These are phyloP conservation scores for Annona squamosa DNA, from an alignment of 164 flowering plant species.

Conservation along the genomic window DNA sequence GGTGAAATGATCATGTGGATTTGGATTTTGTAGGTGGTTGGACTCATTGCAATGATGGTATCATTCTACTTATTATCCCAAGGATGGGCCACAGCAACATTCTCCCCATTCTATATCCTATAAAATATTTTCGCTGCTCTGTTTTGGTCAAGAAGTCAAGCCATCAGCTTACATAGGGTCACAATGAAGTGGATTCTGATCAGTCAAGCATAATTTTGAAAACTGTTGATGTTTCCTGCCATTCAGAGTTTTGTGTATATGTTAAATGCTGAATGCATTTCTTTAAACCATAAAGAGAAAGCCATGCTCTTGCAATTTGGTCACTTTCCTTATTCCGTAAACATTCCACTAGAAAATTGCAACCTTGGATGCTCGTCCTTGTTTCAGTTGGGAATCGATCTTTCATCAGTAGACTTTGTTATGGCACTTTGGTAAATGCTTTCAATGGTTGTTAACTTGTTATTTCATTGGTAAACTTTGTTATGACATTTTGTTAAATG, in stretches of 20 bases:
- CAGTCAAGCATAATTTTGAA: neutral
- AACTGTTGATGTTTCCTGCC: neutral
- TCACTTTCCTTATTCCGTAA: neutral
- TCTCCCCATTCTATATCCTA: conserved; percentile 92
- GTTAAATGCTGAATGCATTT: neutral
- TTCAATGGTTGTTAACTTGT: neutral
- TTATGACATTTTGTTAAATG: neutral
- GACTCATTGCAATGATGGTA: conserved; percentile 81
- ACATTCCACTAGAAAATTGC: neutral
- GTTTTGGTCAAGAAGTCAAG: neutral
- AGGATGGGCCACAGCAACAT: conserved; percentile 82
- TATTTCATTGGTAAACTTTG: neutral
- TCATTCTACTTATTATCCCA: conserved; percentile 80
- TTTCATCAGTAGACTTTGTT: neutral
- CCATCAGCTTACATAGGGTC: neutral
- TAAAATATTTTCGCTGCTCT: conserved; percentile 2
- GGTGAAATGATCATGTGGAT: neutral
- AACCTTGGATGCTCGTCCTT: too few species aligned
- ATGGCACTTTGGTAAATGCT: neutral
- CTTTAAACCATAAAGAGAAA: neutral
- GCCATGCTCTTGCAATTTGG: neutral
- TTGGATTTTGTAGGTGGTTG: conserved; percentile 55
- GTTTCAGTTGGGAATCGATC: neutral
- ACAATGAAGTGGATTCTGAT: neutral
- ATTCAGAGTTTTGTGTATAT: neutral